Base-by-base conservation (phyloP, 2,329 filamentous ascomycete genomes). In the Fusarium irregulare region DNA sequence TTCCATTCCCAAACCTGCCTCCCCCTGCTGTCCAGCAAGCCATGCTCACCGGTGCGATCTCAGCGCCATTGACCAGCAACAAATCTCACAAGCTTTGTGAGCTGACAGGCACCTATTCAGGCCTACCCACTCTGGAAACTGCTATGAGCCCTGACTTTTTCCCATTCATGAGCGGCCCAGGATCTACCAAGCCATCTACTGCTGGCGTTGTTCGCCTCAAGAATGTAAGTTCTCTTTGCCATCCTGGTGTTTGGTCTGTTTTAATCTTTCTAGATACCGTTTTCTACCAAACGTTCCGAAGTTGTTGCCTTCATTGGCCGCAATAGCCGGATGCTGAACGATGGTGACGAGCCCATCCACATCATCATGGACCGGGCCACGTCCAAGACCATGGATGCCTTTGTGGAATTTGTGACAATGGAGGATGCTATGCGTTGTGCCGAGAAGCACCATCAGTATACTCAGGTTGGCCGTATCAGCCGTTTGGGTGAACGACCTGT, bases 311-410 rank as follows among this genome's bases (percentile, higher is more conserved):
- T 89, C 71, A 80, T 90, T 20, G 88, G 88, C 4, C 84, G 86
- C 51, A 88, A 86, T 70, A 84, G 86, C 23, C 84, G 83, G 60
- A 83, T 89, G 34, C 76, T 88, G 48, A 85, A 83, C 30, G 87
- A 89, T 62, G 76, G 74, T 3, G 81, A 86, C 8, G 87, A 89
- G 71, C 84, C 86, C 1, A 81, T 90, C 10, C 88, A 90, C 63
- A 89, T 90, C 68, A 87, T 89, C 70, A 89, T 90, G 87, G 88
- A 90, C 57, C 84, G 87, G n/a, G 82, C 85, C 23, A 87, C 86
- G 5, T 85, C 84, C 74, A 90, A 89, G 82, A 90, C 88, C 1
- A 84, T 88, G 76, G 88, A 90, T 64, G 86, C 84, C 6, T 90
- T 85, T 64, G 84, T 89, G 44, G 88, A 90, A 76, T 89, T 90